Evolutionary conservation across 2,329 filamentous ascomycete species (phyloP), one percentile per base, ranked within the genome.

Genomic region (Claviceps fusiformis): DNA sequence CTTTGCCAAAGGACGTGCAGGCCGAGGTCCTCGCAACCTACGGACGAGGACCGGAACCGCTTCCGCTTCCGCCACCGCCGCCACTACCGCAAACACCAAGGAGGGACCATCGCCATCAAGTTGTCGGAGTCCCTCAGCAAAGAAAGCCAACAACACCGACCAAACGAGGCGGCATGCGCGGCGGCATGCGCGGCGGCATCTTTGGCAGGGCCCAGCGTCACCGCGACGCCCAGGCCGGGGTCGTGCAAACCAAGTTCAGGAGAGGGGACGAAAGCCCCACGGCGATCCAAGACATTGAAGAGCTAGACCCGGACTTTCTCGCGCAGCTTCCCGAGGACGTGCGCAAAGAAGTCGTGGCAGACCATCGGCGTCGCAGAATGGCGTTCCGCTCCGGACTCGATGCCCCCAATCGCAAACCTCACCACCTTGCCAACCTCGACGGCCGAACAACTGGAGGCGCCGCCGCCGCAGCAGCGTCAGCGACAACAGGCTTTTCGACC

Each of bases 1-100:
- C 87, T 1, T 74, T 98, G 0, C 93, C 93, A 0, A 83, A 86
- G 43, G 89, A 95, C 58, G 82, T 98, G 65, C 87, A 91, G 59
- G 81, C 83, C 1, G 93, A 97, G 68, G 75, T 97, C 0, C 70
- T 96, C 9, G 83, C 80, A 3, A 83, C 86, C 39, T 95, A 95
- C 64, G 68, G 72, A 53, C 67, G 67, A 53, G 62, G 63, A 27
- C 63, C 61, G 8, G 35, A 37, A 37, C 10, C 11, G 10, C 35
- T 11, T 10, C 63, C 67, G 31, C 31, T 5, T 1, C 31, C 31
- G 57, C 64, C 66, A 5, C 73, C 72, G 9, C 31, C 31, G 57
- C 64, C 66, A 5, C 73, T 72, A 57, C 64, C 66, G 5, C 75
- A 78, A 56, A 83, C 80, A 0, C 80, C 80, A 8, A 75, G 76